Conservation (phyloP, 208 protist genomes). For the Plasmodiophora brassicae region DNA sequence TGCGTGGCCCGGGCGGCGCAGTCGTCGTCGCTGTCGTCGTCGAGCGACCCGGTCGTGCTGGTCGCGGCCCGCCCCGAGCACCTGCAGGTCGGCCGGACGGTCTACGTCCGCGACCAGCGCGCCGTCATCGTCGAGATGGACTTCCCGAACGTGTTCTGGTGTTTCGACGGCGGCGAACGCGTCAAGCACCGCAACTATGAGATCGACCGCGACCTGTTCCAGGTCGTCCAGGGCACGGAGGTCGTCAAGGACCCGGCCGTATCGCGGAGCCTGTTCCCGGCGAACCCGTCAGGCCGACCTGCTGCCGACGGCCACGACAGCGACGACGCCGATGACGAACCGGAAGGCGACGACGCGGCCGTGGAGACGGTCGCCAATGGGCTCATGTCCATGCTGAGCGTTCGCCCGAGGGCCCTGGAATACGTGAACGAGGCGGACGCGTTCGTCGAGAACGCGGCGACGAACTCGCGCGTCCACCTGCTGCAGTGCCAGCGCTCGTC, state of each 20-base stretch:
- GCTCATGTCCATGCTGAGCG: background rate
- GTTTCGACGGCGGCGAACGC: background rate
- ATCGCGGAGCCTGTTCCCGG: background rate
- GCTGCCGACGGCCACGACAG: background rate
- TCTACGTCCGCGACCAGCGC: background rate
- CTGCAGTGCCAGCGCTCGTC: background rate
- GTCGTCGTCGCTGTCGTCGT: background rate
- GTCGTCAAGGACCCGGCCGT: background rate
- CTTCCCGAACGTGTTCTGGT: constrained; percentile 22
- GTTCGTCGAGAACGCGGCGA: background rate
- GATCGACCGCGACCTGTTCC: background rate
- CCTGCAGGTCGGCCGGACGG: background rate
- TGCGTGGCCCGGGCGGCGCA: background rate
- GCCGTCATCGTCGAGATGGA: constrained; percentile 14
- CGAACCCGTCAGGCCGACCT: background rate
- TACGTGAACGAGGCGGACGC: background rate
- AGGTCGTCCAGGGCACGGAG: background rate
- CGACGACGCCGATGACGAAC: background rate
- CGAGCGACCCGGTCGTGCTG: background rate
- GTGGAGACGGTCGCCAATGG: no score
- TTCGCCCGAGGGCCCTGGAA: background rate
- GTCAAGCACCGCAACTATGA: constrained; percentile 20
- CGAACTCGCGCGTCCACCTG: background rate
- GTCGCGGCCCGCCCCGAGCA: background rate
- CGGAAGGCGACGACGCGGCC: background rate